phyloP scores from a whole-genome alignment of 148 eudicot genomes.

The Mesembryanthemum crystallinum region DNA sequence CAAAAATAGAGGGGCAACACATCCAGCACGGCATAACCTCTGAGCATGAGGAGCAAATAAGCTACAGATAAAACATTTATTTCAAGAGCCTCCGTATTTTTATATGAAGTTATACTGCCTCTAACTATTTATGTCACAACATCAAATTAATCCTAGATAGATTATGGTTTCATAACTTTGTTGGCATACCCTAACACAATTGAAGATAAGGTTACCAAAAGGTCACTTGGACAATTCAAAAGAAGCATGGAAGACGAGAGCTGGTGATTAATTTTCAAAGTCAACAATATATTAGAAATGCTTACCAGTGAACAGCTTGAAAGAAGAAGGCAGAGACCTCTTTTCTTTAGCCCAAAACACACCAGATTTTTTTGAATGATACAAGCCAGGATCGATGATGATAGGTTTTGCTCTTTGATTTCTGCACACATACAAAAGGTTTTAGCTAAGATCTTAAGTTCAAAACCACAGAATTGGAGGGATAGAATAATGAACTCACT shows the following conservation, averaged over 20 bases:
- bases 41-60: neutral
- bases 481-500: conserved; percentile 46
- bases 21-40: neutral
- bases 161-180: neutral
- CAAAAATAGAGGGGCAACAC: neutral
- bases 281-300: neutral
- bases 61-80: neutral
- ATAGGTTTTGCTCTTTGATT: conserved; percentile 85
- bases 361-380: conserved; percentile 75
- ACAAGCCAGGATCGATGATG: conserved; percentile 88
- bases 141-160: neutral
- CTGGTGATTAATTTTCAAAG: neutral
- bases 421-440: conserved; percentile 46
- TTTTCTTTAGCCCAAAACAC: conserved; percentile 93
- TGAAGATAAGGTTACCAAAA: neutral
- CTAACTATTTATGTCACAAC: no score
- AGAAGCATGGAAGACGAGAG: neutral
- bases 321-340: conserved; percentile 79
- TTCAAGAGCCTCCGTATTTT: neutral
- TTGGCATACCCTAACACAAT: neutral
- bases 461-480: conserved; percentile 11
- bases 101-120: no score
- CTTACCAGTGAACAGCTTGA: conserved; percentile 79
- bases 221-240: neutral
- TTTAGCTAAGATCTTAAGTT: neutral